Evolutionary conservation across 176 grass and related monocot genomes (phyloP), one percentile per base, ranked within the genome.

Genomic region (Oryza rufipogon): DNA sequence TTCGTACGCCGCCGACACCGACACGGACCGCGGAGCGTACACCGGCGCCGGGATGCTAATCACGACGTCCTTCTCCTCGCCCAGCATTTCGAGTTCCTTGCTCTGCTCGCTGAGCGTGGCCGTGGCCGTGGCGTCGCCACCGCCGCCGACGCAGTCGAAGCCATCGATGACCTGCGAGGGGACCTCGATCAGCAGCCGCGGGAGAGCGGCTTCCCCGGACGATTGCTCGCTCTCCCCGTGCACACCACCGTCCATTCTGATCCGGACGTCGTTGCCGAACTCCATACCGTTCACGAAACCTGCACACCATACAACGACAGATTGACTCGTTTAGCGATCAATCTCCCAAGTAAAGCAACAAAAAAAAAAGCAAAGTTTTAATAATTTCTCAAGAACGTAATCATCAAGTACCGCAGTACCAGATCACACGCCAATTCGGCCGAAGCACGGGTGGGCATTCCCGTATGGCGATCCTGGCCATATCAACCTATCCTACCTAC

Each of bases 401-500:
- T 22, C 26, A 68, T 83, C 68, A 87, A 83, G 84, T 8, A 79
- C 75, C 70, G 80, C 75, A 86, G 80, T 87, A 87, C 84, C 80
- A 90, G 89, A 83, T 63, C 58, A 63, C 56, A 79, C 84, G 80
- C 89, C 75, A 87, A 70, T 51, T 87, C 63, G 70, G 69, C 80
- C 88, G 46, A 63, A 79, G 84, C 83, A 77, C 88, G 74, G 80
- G 39, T 68, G 74, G 89, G 89, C 49, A 84, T 83, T 84, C 84
- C 75, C 84, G 69, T 87, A 87, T 36, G 75, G 80, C 70, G 64
- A 84, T 49, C 64, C 75, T 66, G 25, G 89, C 75, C 89, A 90
- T 90, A 75, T 75, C 69, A 54, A 71, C 74, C n/a, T 78, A 77
- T 39, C 32, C 36, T 68, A 46, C 32, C 36, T 68, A 46, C 42